Evolutionary conservation across 164 flowering plant species (phyloP).

Genomic region (Protea cynaroides): DNA sequence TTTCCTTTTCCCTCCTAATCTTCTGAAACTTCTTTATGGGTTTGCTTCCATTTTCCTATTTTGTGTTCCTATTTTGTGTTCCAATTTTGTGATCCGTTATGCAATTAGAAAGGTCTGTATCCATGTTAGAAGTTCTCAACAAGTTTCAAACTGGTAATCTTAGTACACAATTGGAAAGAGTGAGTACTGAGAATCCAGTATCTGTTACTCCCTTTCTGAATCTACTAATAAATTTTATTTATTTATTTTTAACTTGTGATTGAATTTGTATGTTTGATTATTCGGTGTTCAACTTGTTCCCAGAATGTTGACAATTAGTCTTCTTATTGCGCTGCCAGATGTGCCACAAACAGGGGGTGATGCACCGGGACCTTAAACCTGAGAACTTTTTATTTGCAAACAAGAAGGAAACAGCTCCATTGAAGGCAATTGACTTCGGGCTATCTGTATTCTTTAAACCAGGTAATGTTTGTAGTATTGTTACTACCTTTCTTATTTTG

Average conservation of each 20-base stretch:
- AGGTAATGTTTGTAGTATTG: constrained; percentile 34
- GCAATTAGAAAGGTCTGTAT: background rate
- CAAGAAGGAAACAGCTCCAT: constrained; percentile 74
- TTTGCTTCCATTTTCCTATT: background rate
- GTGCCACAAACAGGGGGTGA: constrained; percentile 93
- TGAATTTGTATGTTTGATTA: background rate
- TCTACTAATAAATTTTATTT: background rate
- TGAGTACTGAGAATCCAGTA: too few species aligned
- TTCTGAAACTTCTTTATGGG: constrained; percentile 4
- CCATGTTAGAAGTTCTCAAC: constrained; percentile 1
- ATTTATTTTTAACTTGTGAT: background rate
- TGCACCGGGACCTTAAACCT: constrained; percentile 94
- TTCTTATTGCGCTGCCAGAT: constrained; percentile 33
- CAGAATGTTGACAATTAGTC: too few species aligned
- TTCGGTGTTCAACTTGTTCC: background rate
- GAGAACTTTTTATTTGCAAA: constrained; percentile 88
- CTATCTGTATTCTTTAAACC: constrained; percentile 83
- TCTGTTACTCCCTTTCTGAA: background rate
- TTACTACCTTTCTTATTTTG: background rate
- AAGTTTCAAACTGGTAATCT: background rate
- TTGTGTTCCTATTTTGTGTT: background rate
- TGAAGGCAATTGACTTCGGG: constrained; percentile 92
- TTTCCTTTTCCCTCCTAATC: background rate
- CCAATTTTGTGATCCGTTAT: background rate
- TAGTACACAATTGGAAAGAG: too few species aligned